phyloP scores from a whole-genome alignment of 345 rosid species.

The Acer negundo region DNA sequence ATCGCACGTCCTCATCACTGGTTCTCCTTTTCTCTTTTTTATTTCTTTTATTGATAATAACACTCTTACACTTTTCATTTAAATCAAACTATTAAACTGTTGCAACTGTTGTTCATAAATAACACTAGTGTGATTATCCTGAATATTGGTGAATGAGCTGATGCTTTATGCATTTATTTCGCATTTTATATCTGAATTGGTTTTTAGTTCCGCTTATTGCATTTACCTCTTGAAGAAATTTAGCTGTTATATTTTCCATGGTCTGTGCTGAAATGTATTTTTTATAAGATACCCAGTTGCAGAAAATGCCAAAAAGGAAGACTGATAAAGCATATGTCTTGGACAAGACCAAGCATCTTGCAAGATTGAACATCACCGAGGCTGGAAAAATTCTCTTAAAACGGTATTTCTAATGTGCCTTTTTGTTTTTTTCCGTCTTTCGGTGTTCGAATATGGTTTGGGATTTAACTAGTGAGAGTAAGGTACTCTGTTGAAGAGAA shows the following conservation, averaged over 20 bases:
- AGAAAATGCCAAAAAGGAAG: constrained; percentile 96
- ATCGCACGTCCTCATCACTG: constrained; percentile 96
- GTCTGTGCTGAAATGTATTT: constrained; percentile 39
- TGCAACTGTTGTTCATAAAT: too few species aligned
- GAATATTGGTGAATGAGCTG: too few species aligned
- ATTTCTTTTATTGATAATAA: too few species aligned
- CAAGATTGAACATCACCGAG: constrained; percentile 69
- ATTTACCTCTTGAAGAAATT: too few species aligned
- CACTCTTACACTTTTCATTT: constrained; percentile 6
- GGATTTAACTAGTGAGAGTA: background rate
- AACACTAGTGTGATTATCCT: too few species aligned
- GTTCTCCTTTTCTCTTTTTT: constrained; percentile 39
- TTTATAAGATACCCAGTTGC: constrained; percentile 91
- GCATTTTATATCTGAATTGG: too few species aligned
- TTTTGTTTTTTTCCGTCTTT: too few species aligned
- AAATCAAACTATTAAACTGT: too few species aligned
- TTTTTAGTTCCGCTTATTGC: too few species aligned
- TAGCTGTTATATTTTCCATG: too few species aligned
- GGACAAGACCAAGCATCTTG: constrained; percentile 94
- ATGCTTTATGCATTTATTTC: too few species aligned
- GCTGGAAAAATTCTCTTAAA: constrained; percentile 86
- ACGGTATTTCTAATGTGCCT: constrained; percentile 43
- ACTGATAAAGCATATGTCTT: constrained; percentile 87
- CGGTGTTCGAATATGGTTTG: too few species aligned
- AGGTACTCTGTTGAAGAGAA: background rate